Base-by-base conservation (phyloP, 495 filamentous ascomycete genomes). In the Lichina pygmaea region DNA sequence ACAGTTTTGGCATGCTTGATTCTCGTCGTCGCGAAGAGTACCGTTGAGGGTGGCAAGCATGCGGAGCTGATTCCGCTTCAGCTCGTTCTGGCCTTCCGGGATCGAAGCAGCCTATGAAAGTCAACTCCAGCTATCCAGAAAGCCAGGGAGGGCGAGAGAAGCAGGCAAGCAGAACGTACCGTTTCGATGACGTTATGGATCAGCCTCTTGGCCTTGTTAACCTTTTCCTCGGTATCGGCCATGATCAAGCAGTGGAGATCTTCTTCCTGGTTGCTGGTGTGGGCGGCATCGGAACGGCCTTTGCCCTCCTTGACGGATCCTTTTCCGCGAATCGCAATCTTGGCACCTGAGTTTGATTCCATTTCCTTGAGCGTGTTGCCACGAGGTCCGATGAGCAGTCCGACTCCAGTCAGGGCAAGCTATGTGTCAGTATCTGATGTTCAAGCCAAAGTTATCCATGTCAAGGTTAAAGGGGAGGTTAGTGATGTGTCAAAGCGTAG, bases 291-390 rank as follows among this genome's bases (percentile, higher is more conserved):
- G 66, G 86, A 94, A 55, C 85, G 85, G 55, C 89, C 89, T 57
- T 97, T 97, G 66, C 89, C 89, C 70, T 97, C 89, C 66, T 97
- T 97, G 56, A 97, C 89, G 55, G 89, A 97, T 57, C 89, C 89
- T 66, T 95, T 97, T 66, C 89, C 89, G 56, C 89, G 86, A 52
- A 97, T 97, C 51, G 89, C 89, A 66, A 97, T 97, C 59, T 97
- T 97, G 58, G 89, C 89, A 42, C 76, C 73, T 41, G 89, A 97
- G 65, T 95, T 84, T 54, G 78, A 72, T 58, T 97, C 89, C 89
- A 97, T 97, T 61, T 93, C 94, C 68, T 97, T 97, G 53, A 97
- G 65, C 47, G 89, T 97, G 57, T 94, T 95, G 57, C 89, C 89
- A 81, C 89, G 89, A 65, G 89, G 89, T 61, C 89, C 89, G 73